phyloP scores from a whole-genome alignment of 176 grass and related monocot genomes.

The Elaeis guineensis region DNA sequence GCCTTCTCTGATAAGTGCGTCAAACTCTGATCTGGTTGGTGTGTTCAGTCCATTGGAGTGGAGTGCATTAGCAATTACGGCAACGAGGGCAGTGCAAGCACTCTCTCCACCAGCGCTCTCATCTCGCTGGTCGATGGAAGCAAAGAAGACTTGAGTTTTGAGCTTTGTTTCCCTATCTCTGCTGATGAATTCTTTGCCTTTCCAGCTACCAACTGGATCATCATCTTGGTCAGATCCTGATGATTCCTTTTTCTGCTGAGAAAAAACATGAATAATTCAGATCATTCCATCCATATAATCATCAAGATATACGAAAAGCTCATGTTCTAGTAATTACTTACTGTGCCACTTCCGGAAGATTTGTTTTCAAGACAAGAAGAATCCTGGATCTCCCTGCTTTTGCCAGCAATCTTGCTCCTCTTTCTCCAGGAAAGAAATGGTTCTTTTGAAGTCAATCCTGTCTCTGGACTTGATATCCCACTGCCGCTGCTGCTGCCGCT shows the following conservation, averaged over 20 bases:
- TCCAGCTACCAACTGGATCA: conserved; percentile 42
- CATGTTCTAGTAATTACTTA: background rate
- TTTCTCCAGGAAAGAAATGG: conserved; percentile 35
- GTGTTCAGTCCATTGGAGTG: conserved; percentile 40
- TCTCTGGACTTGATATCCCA: conserved; percentile 47
- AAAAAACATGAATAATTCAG: background rate
- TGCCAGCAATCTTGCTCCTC: conserved; percentile 20
- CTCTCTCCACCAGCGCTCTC: conserved; percentile 86
- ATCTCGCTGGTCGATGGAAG: conserved; percentile 93
- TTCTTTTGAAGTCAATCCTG: conserved; percentile 33
- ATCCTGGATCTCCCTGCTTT: conserved; percentile 25
- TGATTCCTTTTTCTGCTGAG: background rate
- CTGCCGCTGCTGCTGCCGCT: conserved; percentile 38
- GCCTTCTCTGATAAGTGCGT: conserved; percentile 72
- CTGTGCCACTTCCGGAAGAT: background rate
- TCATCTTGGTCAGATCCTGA: conserved; percentile 17
- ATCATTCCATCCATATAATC: background rate
- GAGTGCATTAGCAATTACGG: conserved; percentile 61
- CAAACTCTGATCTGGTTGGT: conserved; percentile 51
- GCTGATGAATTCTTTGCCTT: conserved; percentile 58
- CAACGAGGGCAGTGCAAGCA: conserved; percentile 88
- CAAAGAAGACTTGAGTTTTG: conserved; percentile 67
- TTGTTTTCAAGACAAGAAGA: conserved; percentile 26
- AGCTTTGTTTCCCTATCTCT: conserved; percentile 73
- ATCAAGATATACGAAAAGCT: background rate